Base-by-base conservation (phyloP, 345 rosid genomes). In the Draba incana region DNA sequence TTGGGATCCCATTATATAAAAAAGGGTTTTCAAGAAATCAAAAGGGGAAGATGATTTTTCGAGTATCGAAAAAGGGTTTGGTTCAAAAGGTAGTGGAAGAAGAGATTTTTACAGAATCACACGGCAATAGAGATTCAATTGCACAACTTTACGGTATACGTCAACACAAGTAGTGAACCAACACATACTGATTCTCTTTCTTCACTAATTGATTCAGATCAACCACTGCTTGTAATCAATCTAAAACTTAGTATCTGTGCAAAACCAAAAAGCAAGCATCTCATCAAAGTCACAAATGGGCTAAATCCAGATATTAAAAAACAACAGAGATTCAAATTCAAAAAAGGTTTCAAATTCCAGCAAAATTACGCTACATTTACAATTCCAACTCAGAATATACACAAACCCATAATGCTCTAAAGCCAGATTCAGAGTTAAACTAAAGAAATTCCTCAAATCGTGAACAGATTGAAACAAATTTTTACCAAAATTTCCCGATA, bases 81-180 rank as follows among this genome's bases (percentile, higher is more conserved):
- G 16, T 16, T 2, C 20, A n/a, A 49, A 51, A 43, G 14, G 52
- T 15, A 55, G 20, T 20, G 20, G 20, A 20, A 20, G 30, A 66
- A 50, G 2, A 57, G 46, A 57, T 69, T 79, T 86, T 79, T 86
- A 92, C 71, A 89, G 88, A 81, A 92, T 92, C 75, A 92, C 94
- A 77, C 89, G 85, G 85, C 96, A 92, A 73, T 87, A 84, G 5
- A 92, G 81, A 80, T 87, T 89, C 84, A 87, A 75, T 64, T 68
- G 68, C 64, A 81, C 74, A 63, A 83, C 86, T 79, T 80, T 87
- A 57, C 84, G 84, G 63, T 75, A 79, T 56, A 83, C 80, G 55
- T 81, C 87, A 78, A 86, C 81, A 42, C 77, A 77, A 30, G 61
- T 72, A 67, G 82, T 75, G 69, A 73, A 79, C 93, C 91, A 85